A percentile compares a stretch with the other conserved stretches of the same genome.
Evolutionary conservation across 1,284 basidiomycete species (phyloP).

Genomic region (Ganoderma multipileum): DNA sequence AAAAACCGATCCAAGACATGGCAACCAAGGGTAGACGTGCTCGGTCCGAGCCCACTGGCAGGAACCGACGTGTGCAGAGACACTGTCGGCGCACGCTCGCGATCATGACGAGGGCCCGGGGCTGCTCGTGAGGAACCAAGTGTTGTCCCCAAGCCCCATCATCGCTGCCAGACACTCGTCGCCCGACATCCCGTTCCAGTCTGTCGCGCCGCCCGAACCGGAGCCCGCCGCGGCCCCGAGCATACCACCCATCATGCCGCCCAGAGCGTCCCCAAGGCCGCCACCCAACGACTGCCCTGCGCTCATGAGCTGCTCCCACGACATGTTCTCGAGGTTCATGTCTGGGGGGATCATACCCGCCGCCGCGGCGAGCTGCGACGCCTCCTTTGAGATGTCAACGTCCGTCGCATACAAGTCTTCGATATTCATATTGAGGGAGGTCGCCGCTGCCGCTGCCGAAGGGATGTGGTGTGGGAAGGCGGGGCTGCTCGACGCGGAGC

Average conservation of each 20-base stretch:
- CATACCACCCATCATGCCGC: slow-evolving; percentile 9
- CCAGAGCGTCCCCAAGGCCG: slow-evolving; percentile 16
- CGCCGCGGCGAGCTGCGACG: slow-evolving; percentile 23
- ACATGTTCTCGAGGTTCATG: slow-evolving; percentile 2
- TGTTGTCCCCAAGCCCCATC: slow-evolving; percentile 29
- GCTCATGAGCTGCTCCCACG: slow-evolving; percentile 26
- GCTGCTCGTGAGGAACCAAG: slow-evolving; percentile 25
- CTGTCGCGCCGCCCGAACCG: slow-evolving; percentile 9
- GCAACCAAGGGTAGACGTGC: neutral
- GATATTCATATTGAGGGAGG: slow-evolving; percentile 1
- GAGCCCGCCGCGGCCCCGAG: neutral
- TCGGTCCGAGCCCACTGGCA: neutral
- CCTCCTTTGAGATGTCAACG: slow-evolving; percentile 27
- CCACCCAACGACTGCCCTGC: slow-evolving; percentile 7
- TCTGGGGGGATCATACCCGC: slow-evolving; percentile 19
- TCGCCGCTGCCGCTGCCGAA: neutral
- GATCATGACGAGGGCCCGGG: neutral
- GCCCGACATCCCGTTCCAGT: slow-evolving; percentile 22
- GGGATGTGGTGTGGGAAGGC: slow-evolving; percentile 8
- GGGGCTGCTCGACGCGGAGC: slow-evolving; percentile 9
- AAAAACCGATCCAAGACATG: neutral
- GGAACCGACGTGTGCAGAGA: neutral
- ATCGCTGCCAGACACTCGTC: slow-evolving; percentile 30
- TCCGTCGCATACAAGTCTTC: slow-evolving; percentile 25
- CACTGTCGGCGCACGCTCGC: no score